phyloP scores from a whole-genome alignment of 2,329 filamentous ascomycete species.

The Talaromyces sp. region DNA sequence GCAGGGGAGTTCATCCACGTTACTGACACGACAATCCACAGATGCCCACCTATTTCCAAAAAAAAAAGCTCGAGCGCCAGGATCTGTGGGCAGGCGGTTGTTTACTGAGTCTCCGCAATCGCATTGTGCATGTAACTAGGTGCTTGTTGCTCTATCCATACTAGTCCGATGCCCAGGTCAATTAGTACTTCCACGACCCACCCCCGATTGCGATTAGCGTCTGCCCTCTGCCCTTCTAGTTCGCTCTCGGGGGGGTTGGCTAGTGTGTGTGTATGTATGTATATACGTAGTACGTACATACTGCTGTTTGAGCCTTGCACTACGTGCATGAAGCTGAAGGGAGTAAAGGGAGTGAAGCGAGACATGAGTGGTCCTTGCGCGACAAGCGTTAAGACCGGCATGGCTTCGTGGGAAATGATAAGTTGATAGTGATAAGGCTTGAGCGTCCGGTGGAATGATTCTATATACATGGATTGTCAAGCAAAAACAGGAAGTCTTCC shows the following conservation, averaged over 20 bases:
- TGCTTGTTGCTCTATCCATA: neutral
- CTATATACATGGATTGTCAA: slow-evolving; percentile 5
- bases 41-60: neutral
- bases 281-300: neutral
- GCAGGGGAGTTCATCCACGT: slow-evolving; percentile 10
- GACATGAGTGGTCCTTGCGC: neutral
- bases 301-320: neutral
- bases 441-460: neutral
- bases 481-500: neutral
- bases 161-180: neutral
- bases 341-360: neutral
- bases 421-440: neutral
- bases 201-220: neutral
- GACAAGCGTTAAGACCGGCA: slow-evolving; percentile 1
- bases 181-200: neutral
- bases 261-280: neutral
- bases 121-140: slow-evolving; percentile 5
- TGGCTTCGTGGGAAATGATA: neutral
- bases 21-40: slow-evolving; percentile 10
- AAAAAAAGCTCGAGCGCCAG: slow-evolving; percentile 12
- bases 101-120: slow-evolving; percentile 9
- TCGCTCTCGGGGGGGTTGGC: neutral
- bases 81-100: slow-evolving; percentile 2
- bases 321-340: slow-evolving; percentile 14
- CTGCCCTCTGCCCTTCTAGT: neutral